Base-by-base conservation (phyloP, 202 grass and related monocot genomes). In the Panicum hallii region DNA sequence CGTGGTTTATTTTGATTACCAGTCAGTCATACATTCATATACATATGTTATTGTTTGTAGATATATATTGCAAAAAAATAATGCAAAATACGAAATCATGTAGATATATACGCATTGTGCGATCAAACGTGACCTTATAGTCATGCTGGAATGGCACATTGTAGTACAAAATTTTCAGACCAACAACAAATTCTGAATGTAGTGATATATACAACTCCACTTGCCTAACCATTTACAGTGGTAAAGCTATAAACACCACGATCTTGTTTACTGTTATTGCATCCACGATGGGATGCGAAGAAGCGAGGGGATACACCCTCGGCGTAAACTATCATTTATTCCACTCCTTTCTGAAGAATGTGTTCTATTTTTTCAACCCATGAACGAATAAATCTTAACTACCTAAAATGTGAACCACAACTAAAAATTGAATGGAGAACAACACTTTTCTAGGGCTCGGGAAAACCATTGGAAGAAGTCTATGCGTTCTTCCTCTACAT, bases 401-500 rank as follows among this genome's bases (percentile, higher is more conserved):
- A 87, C 72, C 53, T 72, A 82, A 44, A 19, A 28, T 70, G 63
- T 64, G 54, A n/a, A 87, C 19, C 17, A 54, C 17, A 3, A n/a
- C 75, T 87, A 97, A 58, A 80, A 80, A 79, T 66, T 87, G 74
- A 89, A 90, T 69, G 91, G 93, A 43, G 50, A 67, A 67, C 93
- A 98, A 74, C 90, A 98, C 72, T 87, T 98, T 78, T 95, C 96
- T 9, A 98, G 83, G 54, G 72, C 65, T 62, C 74, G 88, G 84
- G 82, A 85, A 85, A 99, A 40, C 84, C 88, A 89, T 54, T 91
- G 86, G 58, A 94, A 76, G 12, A 82, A 75, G 53, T 91, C 89
- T 74, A 55, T 46, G 28, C 44, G 79, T 70, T 96, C 93, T 77
- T 92, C 91, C n/a, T 92, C 83, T 42, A 80, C 83, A 76, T 38